Conservation (phyloP, 805 yeast genomes). For the Kluyveromyces wickerhamii region DNA sequence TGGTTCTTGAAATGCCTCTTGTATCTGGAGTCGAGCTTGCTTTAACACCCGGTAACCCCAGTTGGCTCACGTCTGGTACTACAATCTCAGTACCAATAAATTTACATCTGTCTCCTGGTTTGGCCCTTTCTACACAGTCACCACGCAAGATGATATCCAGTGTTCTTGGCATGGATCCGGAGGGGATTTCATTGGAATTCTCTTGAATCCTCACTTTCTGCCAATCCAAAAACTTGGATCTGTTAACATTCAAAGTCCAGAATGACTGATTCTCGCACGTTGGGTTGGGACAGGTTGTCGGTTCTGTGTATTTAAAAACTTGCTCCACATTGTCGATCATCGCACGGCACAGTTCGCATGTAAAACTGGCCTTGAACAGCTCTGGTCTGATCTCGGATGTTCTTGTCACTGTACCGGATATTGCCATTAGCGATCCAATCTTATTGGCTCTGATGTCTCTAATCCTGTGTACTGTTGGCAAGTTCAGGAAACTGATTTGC, state of each 20-base stretch:
- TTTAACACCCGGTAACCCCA: conserved; percentile 91
- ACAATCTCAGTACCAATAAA: conserved; percentile 94
- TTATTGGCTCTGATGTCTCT: conserved; percentile 86
- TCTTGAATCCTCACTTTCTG: conserved; percentile 93
- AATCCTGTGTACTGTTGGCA: conserved; percentile 75
- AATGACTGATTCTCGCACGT: conserved; percentile 78
- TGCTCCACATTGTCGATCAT: conserved; percentile 87
- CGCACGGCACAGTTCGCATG: conserved; percentile 83
- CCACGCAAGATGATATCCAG: conserved; percentile 89
- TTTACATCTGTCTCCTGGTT: conserved; percentile 92
- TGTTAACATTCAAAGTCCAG: conserved; percentile 78
- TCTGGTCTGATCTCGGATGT: conserved; percentile 97
- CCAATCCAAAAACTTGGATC: conserved; percentile 92
- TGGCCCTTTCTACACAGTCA: conserved; percentile 89
- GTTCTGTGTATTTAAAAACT: conserved; percentile 88
- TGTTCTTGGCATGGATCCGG: conserved; percentile 98
- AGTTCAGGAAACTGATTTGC: conserved; percentile 80
- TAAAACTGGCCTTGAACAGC: conserved; percentile 74
- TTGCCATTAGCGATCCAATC: conserved; percentile 75
- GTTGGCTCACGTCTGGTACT: conserved; percentile 87
- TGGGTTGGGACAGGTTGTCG: conserved; percentile 83
- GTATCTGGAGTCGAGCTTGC: conserved; percentile 74
- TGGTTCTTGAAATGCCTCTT: conserved; percentile 33
- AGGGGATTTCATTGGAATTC: conserved; percentile 92
- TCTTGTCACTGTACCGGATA: conserved; percentile 92